A percentile compares a stretch with the other conserved stretches of the same genome.
phyloP scores from a whole-genome alignment of 208 protist species.

The Acanthamoeba sp. region DNA sequence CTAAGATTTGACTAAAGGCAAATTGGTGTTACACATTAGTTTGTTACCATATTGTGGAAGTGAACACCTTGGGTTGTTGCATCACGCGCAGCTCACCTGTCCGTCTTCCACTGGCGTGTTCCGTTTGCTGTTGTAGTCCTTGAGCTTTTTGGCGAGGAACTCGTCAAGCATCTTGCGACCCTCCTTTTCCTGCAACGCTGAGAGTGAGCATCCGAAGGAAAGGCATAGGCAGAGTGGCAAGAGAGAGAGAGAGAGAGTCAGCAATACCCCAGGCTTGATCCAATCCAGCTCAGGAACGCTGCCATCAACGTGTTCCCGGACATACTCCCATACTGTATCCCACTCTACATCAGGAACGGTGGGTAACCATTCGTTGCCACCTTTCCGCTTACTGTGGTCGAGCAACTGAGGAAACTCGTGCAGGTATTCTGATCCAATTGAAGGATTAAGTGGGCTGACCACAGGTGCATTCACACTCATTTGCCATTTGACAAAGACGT shows the following conservation, averaged over 20 bases:
- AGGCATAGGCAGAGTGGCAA: background rate
- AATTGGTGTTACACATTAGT: background rate
- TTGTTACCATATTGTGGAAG: background rate
- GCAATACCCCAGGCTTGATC: slow-evolving; percentile 59
- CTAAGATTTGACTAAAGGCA: background rate
- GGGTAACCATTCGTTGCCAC: background rate
- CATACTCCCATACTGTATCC: background rate
- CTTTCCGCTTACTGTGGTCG: background rate
- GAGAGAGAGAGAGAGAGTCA: background rate
- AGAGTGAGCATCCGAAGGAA: background rate
- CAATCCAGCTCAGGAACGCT: slow-evolving; percentile 35
- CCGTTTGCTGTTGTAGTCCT: slow-evolving; percentile 12
- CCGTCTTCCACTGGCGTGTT: background rate
- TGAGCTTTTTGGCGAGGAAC: slow-evolving; percentile 35
- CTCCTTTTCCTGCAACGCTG: background rate
- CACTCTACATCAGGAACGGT: background rate
- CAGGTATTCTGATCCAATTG: slow-evolving; percentile 42
- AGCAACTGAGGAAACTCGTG: slow-evolving; percentile 20
- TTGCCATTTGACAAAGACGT: background rate
- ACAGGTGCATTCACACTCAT: background rate
- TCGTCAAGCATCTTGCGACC: background rate
- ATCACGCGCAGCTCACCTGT: background rate
- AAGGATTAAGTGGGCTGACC: background rate
- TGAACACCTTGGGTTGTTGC: too few relatives aligned
- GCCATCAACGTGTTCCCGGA: background rate